Base-by-base conservation (phyloP, 2,329 filamentous ascomycete species). In the Myrmaecium sp. region DNA sequence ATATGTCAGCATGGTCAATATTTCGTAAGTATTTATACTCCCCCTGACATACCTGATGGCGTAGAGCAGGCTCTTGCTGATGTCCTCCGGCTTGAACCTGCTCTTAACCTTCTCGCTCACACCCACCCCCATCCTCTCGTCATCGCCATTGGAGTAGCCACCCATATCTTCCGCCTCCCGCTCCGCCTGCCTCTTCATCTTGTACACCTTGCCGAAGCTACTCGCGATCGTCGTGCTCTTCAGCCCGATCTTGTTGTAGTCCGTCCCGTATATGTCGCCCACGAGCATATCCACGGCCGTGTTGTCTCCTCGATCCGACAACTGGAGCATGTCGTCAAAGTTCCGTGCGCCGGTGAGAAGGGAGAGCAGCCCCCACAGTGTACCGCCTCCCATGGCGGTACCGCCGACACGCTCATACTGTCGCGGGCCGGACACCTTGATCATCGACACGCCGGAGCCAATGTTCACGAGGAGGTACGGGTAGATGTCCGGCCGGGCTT, bases 391-490 rank as follows among this genome's bases (percentile, higher is more conserved):
- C 0, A 98, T 67, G 4, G 84, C 92, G 3, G 89, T 94, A 33
- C 89, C 89, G 28, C 89, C 89, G 6, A 98, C 86, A 41, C 89
- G 80, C 52, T 91, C 66, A 50, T 77, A 94, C 36, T 82, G 68
- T 29, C 77, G 69, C 1, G 83, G 84, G 0, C 84, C 86, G 0
- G 80, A 91, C 5, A 98, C 89, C 49, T 95, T 95, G 53, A 98
- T 76, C 68, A 98, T 92, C 21, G 78, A 89, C 4, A 98, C 89
- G 27, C 89, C 89, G 5, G 84, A 94, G 23, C 89, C 89, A 39
- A 98, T 98, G 55, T 98, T 98, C 43, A 98, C 89, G 16, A 98
- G 72, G 22, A 98, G 72, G 48, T 98, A 98, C 3, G 89, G 89
- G 49, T 98, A 95, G 32, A 93, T 82, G 38, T 86, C 73, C n/a